Percentiles rank a stretch among this genome's conserved stretches.
These are phyloP conservation scores for Cryphonectria radicalis DNA, from an alignment of 2,329 filamentous ascomycete species.

Conservation along the genomic window DNA sequence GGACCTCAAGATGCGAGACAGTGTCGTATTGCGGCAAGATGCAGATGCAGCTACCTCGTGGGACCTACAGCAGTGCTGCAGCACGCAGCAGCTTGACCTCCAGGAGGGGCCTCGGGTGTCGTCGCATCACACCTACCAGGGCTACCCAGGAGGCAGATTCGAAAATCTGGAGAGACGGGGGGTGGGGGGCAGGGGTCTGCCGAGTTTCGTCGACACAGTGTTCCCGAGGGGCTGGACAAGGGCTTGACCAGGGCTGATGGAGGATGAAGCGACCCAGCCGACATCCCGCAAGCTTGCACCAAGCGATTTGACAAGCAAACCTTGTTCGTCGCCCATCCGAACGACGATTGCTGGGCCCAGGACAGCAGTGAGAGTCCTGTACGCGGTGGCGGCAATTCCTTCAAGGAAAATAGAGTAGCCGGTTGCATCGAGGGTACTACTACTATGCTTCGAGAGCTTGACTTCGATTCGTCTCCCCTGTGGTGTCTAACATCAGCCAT, in stretches of 20 bases:
- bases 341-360: neutral
- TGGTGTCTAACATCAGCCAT: neutral
- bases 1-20: constrained; percentile 20
- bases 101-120: neutral
- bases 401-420: neutral
- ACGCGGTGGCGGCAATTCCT: constrained; percentile 16
- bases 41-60: constrained; percentile 14
- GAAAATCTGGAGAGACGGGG: neutral
- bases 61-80: constrained; percentile 3
- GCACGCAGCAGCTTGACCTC: neutral
- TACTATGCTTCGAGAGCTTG: neutral
- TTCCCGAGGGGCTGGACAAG: constrained; percentile 1
- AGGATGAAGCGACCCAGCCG: constrained; percentile 26
- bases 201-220: neutral
- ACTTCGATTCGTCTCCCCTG: no score
- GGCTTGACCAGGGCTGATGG: constrained; percentile 12
- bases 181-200: neutral
- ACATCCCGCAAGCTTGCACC: neutral
- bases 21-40: constrained; percentile 27
- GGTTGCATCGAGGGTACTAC: neutral
- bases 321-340: constrained; percentile 4
- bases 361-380: neutral
- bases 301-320: neutral
- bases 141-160: neutral
- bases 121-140: constrained; percentile 4